These are phyloP conservation scores for Pneumocystis carinii DNA, from an alignment of 1,139 yeast species.

Conservation along the genomic window DNA sequence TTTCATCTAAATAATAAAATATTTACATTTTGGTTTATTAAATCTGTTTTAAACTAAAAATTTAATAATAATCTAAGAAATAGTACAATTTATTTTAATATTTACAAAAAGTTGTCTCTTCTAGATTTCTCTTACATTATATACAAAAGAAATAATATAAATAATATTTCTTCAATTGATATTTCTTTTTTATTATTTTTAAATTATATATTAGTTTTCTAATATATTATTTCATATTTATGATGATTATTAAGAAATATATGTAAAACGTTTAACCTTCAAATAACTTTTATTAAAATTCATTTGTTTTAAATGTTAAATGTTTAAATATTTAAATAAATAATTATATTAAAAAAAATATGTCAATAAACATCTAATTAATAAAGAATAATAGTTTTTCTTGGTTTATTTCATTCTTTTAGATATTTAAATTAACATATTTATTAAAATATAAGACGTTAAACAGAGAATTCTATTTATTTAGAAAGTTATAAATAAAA, in stretches of 20 bases:
- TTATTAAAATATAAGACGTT: too few relatives aligned
- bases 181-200: neutral
- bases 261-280: neutral
- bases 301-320: too few relatives aligned
- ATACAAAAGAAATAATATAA: constrained; percentile 22
- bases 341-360: neutral
- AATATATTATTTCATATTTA: neutral
- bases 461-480: too few relatives aligned
- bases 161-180: constrained; percentile 14
- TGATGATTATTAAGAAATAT: neutral
- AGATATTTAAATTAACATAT: too few relatives aligned
- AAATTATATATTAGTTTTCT: neutral
- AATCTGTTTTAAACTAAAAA: too few relatives aligned
- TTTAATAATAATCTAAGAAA: constrained; percentile 7
- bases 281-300: neutral
- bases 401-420: too few relatives aligned
- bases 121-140: constrained; percentile 21
- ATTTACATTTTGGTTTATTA: too few relatives aligned
- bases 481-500: neutral
- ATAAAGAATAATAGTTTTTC: too few relatives aligned
- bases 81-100: constrained; percentile 19
- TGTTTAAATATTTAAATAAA: too few relatives aligned
- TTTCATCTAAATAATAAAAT: too few relatives aligned
- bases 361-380: neutral
- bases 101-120: constrained; percentile 23